phyloP scores from a whole-genome alignment of 176 grass and related monocot species.

The Chloris gayana region DNA sequence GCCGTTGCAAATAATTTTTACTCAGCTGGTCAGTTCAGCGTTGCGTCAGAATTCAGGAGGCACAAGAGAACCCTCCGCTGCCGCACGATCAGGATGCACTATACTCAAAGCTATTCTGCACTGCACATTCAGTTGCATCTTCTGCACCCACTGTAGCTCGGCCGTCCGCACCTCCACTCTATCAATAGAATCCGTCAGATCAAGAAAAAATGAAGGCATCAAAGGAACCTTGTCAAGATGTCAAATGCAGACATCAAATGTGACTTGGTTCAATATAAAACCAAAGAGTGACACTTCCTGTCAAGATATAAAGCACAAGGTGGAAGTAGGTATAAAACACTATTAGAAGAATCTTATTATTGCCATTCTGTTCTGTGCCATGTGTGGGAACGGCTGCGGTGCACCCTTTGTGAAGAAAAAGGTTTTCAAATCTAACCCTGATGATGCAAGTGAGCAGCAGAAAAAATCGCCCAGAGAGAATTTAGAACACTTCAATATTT shows the following conservation, averaged over 20 bases:
- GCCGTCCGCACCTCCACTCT: not conserved
- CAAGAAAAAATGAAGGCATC: not conserved
- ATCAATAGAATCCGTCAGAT: constrained; percentile 3
- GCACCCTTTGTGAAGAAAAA: not conserved
- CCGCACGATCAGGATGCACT: not conserved
- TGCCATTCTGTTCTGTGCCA: constrained; percentile 22
- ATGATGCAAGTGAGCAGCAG: not conserved
- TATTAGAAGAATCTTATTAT: not conserved
- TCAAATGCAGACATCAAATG: not conserved
- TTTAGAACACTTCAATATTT: no score
- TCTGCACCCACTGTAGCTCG: not conserved
- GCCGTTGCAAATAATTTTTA: not conserved
- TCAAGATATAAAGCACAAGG: not conserved
- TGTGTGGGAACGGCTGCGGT: not conserved
- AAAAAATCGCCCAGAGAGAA: not conserved
- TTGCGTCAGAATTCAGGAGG: not conserved
- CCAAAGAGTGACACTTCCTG: not conserved
- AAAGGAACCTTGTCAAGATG: not conserved
- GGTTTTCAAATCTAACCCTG: not conserved
- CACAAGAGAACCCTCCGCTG: not conserved
- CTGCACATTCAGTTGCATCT: not conserved
- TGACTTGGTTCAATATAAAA: not conserved
- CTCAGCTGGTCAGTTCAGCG: not conserved
- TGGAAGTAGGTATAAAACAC: not conserved
- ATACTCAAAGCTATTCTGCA: not conserved